Evolutionary conservation across 2,329 filamentous ascomycete species (phyloP).

Genomic region (Proliferodiscus dingleyae): DNA sequence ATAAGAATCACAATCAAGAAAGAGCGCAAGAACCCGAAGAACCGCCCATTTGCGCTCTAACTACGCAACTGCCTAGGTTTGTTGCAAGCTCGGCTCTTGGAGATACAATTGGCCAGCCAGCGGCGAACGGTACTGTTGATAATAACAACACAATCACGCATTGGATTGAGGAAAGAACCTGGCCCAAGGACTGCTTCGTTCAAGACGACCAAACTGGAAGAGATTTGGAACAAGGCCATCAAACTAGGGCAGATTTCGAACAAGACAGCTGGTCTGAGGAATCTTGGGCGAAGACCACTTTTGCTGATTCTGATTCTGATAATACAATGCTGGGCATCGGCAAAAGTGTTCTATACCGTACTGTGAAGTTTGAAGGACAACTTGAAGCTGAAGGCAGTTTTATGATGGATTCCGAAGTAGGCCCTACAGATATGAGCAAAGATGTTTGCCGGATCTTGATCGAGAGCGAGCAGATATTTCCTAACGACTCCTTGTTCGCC

Average conservation of each 20-base stretch:
- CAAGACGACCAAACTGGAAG: conserved; percentile 8
- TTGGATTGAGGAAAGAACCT: conserved; percentile 23
- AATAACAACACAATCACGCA: conserved; percentile 26
- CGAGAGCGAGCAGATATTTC: conserved; percentile 28
- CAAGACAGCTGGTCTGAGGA: conserved; percentile 24
- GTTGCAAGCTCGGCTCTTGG: conserved; percentile 10
- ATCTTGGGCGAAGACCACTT: conserved; percentile 30
- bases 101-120: conserved; percentile 14
- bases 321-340: conserved; percentile 36
- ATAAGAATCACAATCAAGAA: conserved; percentile 21
- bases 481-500: conserved; percentile 34
- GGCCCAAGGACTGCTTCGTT: conserved; percentile 29
- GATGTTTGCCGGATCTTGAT: conserved; percentile 30
- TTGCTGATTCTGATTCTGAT: conserved; percentile 30
- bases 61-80: conserved; percentile 18
- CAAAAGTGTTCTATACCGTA: conserved; percentile 36
- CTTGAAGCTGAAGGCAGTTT: conserved; percentile 39
- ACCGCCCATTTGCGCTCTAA: conserved; percentile 3
- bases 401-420: conserved; percentile 34
- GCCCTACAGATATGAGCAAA: conserved; percentile 32
- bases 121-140: conserved; percentile 5
- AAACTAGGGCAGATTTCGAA: background rate
- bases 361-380: conserved; percentile 33
- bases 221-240: background rate
- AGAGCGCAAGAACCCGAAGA: conserved; percentile 13